These are phyloP conservation scores for Backusella tuberculispora DNA, from an alignment of 192 early-diverging fungal species.

Conservation along the genomic window DNA sequence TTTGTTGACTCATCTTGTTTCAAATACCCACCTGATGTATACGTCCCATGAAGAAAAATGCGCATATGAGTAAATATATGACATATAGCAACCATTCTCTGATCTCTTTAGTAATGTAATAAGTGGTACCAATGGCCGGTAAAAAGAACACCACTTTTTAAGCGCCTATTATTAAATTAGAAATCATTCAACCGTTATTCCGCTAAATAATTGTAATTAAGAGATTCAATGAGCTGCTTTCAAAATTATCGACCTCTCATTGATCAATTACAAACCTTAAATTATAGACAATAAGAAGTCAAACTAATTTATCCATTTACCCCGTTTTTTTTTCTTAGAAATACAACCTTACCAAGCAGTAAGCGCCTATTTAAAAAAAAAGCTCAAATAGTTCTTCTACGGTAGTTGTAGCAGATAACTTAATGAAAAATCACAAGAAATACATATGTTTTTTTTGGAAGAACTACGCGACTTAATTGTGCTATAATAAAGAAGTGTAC, in stretches of 20 bases:
- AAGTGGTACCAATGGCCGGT: slow-evolving; percentile 19
- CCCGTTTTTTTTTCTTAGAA: slow-evolving; percentile 8
- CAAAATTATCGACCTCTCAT: slow-evolving; percentile 11
- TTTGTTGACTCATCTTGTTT: slow-evolving; percentile 15
- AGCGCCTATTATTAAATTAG: slow-evolving; percentile 16
- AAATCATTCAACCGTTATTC: slow-evolving; percentile 22
- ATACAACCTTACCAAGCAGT: slow-evolving; percentile 8
- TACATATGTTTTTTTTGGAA: too few relatives aligned
- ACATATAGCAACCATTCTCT: slow-evolving; percentile 14
- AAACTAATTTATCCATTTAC: not conserved
- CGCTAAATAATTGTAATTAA: slow-evolving; percentile 25
- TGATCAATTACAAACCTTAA: slow-evolving; percentile 30
- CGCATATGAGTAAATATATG: slow-evolving; percentile 5
- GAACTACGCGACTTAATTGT: not conserved
- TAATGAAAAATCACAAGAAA: not conserved
- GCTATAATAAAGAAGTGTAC: not conserved
- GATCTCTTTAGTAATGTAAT: slow-evolving; percentile 26
- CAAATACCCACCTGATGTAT: not conserved
- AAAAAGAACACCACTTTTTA: slow-evolving; percentile 8
- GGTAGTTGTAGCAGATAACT: not conserved
- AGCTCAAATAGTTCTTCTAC: not conserved
- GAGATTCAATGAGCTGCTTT: not conserved
- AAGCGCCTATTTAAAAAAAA: slow-evolving; percentile 18
- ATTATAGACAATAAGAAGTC: not conserved
- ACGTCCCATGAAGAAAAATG: slow-evolving; percentile 1